phyloP scores from a whole-genome alignment of 2,329 filamentous ascomycete species.

The Pseudonectria foliicola region DNA sequence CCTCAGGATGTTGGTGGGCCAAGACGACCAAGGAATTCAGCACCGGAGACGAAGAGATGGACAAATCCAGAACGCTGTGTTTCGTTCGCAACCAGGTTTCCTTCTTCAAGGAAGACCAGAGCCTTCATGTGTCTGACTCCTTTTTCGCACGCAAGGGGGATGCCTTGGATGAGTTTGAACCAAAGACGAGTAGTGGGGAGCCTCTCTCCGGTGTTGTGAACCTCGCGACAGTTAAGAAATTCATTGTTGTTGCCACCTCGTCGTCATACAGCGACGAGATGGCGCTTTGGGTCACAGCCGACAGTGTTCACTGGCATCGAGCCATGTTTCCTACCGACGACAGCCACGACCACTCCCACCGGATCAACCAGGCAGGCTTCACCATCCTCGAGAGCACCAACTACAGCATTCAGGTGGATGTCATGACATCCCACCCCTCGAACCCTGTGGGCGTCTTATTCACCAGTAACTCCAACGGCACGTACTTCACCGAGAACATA shows the following conservation, averaged over 20 bases:
- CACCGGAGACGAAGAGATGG: conserved; percentile 56
- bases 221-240: conserved; percentile 78
- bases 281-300: conserved; percentile 81
- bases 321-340: conserved; percentile 82
- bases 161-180: conserved; percentile 60
- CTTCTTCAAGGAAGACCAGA: conserved; percentile 64
- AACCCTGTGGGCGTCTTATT: conserved; percentile 81
- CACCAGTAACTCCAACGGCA: conserved; percentile 95
- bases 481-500: conserved; percentile 86
- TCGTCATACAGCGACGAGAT: conserved; percentile 80
- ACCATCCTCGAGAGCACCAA: conserved; percentile 94
- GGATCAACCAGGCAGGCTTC: conserved; percentile 74
- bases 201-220: conserved; percentile 75
- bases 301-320: conserved; percentile 81
- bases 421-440: conserved; percentile 61
- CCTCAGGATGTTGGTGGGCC: conserved; percentile 81
- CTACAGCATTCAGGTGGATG: conserved; percentile 95
- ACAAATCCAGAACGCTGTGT: conserved; percentile 70
- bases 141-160: conserved; percentile 58
- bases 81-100: conserved; percentile 69
- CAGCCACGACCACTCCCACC: conserved; percentile 60
- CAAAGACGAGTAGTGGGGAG: conserved; percentile 64
- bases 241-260: conserved; percentile 74
- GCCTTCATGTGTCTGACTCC: conserved; percentile 72
- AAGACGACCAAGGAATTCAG: conserved; percentile 68